Base-by-base conservation (phyloP, 1,139 yeast species). In the Saccharomyces pastorianus region DNA sequence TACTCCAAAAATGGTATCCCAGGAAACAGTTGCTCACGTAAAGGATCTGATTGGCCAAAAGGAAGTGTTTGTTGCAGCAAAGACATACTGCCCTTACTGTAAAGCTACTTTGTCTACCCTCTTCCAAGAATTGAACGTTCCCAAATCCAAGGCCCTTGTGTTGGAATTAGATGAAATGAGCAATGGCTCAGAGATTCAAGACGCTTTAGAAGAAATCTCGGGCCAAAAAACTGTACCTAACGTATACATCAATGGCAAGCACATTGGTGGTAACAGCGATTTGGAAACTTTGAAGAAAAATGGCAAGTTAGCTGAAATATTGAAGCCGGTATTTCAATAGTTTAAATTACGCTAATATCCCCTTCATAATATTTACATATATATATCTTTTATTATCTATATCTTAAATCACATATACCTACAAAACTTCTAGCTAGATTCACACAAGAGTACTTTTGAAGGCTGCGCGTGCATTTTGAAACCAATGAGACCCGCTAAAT, bases 221-320 rank as follows among this genome's bases (percentile, higher is more conserved):
- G 96, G 96, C 58, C 98, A 93, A 76, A 79, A 82, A 63, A 89
- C 97, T 46, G 98, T 93, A 56, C 99, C 99, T 59, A 91, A 87
- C 72, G 81, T 93, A 61, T 90, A 85, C 74, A 90, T 93, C 69
- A 83, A 79, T 52, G 96, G 96, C 56, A 79, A 88, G 73, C 96
- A 89, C 75, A 82, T 93, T 65, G 99, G 99, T 58, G 99, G 99
- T 57, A 88, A 89, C 79, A 84, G 91, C 51, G 96, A 87, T 63
- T 76, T 91, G 58, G 95, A 88, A 73, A 74, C 77, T 49, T 77
- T 84, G 70, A 76, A 76, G 59, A 64, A 67, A 34, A 58, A 64
- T 50, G 80, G 79, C 56, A 60, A 74, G 61, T 66, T 77, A 56
- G 69, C 75, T 52, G 61, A 57, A 17, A 58, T 76, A 53, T 63